Conservation (phyloP, 2,329 filamentous ascomycete genomes). For the Ascochyta pisi region DNA sequence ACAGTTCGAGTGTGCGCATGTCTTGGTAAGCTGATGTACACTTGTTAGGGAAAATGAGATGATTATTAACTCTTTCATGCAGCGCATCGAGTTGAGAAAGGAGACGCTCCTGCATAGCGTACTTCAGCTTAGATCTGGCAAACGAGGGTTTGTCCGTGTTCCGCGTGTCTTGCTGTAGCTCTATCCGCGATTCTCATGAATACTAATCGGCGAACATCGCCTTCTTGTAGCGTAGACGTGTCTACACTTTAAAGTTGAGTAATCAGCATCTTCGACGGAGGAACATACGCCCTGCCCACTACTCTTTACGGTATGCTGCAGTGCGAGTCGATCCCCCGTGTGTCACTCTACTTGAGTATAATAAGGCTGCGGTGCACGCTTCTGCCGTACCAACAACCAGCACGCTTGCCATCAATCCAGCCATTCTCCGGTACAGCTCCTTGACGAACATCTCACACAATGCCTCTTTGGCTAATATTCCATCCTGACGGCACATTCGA, state of each 20-base stretch:
- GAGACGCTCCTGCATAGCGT: no score
- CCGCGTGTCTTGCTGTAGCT: not conserved
- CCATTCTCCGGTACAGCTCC: not conserved
- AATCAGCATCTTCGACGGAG: not conserved
- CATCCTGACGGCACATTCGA: conserved; percentile 47
- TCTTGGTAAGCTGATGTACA: not conserved
- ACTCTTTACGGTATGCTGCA: not conserved
- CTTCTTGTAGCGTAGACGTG: not conserved
- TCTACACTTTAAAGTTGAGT: not conserved
- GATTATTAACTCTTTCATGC: not conserved
- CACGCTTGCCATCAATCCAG: not conserved
- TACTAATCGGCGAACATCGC: conserved; percentile 7
- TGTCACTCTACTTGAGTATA: not conserved
- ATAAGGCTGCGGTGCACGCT: not conserved
- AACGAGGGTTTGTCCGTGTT: not conserved
- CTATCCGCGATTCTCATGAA: not conserved
- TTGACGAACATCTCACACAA: conserved; percentile 15
- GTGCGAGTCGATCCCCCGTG: not conserved
- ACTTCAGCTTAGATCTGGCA: no score
- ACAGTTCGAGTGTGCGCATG: not conserved
- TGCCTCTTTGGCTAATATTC: conserved; percentile 54
- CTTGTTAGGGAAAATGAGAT: not conserved
- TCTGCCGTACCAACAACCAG: not conserved
- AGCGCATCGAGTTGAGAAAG: not conserved
- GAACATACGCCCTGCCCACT: not conserved